Evolutionary conservation across 306 rosid species (phyloP), one percentile per base, ranked within the genome.

Genomic region (Pyrus betulifolia): DNA sequence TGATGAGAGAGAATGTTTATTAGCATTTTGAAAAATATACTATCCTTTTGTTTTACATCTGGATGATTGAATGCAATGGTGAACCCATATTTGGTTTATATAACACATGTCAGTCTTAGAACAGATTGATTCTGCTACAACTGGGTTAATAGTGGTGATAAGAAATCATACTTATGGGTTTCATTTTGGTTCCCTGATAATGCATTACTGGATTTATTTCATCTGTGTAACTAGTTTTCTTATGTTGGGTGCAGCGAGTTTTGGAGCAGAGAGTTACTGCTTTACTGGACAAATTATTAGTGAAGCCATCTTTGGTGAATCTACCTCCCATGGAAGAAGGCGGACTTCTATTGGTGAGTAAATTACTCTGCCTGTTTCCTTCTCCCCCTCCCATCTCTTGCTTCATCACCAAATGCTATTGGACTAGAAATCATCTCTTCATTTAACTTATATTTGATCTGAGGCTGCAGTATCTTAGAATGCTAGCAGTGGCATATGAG

Each of bases 401-500:
- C 61, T 58, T 58, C 62, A n/a, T 27, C 28, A 42, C 42, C 55
- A 67, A 71, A 66, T 65, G 77, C 77, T 55, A 78, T 52, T 76
- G 74, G 74, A 74, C 57, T 40, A 14, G 57, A 45, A 58, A 38
- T 70, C 54, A 74, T 69, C 82, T 77, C 69, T 71, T 76, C 35
- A 75, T 79, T 59, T 82, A 40, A 69, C 76, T 84, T 86, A 60
- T 23, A 45, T 82, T 87, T 82, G 25, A 75, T 77, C 78, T 77
- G 89, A 82, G 78, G 82, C 74, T 82, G 85, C 98, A 96, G 99
- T 96, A 89, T 89, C 93, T 96, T 68, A 88, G 99, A 91, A 91
- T 96, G 97, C 89, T 96, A 81, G 98, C 98, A 8, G 99, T 96
- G 85, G 94, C 93, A 23, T 96, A 96, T 82, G 99, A 96, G 80